phyloP scores from a whole-genome alignment of 176 grass and related monocot genomes.

The Paspalum notatum region DNA sequence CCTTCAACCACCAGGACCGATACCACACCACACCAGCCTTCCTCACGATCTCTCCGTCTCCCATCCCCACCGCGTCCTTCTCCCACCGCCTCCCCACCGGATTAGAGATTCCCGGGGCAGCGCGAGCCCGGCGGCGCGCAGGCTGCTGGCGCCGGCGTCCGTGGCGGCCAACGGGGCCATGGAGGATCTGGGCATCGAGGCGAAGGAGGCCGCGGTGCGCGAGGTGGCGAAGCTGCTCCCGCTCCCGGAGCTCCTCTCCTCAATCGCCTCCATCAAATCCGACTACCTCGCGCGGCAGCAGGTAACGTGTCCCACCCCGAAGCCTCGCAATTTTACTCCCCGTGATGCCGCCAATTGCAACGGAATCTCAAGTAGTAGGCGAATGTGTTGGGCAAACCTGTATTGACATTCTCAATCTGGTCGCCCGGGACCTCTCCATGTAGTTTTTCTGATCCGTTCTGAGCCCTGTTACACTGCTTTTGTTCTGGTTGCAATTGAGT shows the following conservation, averaged over 20 bases:
- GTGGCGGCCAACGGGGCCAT: slow-evolving; percentile 46
- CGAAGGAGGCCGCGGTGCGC: slow-evolving; percentile 91
- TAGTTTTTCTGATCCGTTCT: not conserved
- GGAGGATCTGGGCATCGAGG: slow-evolving; percentile 98
- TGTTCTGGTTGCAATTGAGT: slow-evolving; percentile 19
- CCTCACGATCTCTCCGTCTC: slow-evolving; percentile 27
- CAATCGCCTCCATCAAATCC: slow-evolving; percentile 87
- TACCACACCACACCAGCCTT: slow-evolving; percentile 26
- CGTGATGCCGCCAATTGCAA: not conserved
- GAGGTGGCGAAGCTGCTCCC: slow-evolving; percentile 98
- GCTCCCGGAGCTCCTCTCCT: slow-evolving; percentile 85
- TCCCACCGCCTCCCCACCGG: slow-evolving; percentile 11
- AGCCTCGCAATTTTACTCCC: slow-evolving; percentile 6
- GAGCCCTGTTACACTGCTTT: not conserved
- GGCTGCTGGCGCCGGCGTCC: slow-evolving; percentile 14
- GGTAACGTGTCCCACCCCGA: slow-evolving; percentile 49
- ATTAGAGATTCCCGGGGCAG: slow-evolving; percentile 33
- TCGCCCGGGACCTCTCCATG: not conserved
- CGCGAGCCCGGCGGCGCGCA: not conserved
- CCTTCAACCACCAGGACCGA: slow-evolving; percentile 22
- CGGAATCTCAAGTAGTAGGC: slow-evolving; percentile 17
- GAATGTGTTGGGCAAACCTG: not conserved
- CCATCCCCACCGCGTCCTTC: slow-evolving; percentile 1
- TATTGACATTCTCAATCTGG: not conserved
- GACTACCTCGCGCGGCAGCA: slow-evolving; percentile 95